Base-by-base conservation (phyloP, 192 early-diverging fungal species). In the Haplosporangium gracile region DNA sequence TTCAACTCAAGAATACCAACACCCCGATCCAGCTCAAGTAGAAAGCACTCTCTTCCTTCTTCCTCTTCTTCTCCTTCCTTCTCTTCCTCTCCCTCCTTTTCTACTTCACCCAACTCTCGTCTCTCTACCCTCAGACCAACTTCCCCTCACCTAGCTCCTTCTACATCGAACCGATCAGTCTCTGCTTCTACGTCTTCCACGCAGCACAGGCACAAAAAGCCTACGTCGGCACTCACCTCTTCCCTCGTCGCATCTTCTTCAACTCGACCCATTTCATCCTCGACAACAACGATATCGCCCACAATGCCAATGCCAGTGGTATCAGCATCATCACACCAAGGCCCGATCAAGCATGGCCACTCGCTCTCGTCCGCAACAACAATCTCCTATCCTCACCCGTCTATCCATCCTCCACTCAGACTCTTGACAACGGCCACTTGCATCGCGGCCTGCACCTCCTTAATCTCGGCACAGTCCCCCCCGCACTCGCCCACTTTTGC, bases 401-500 rank as follows among this genome's bases (percentile, higher is more conserved):
- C 82, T 0, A 75, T 72, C 60, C 83, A 85, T 49, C 83, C 78
- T 5, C 83, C 83, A 3, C 71, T 85, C 6, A 68, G 83, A 47
- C 75, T 85, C 32, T 69, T 85, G 78, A 80, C 83, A 36, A 73
- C 83, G 15, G 83, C 83, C 42, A 85, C 83, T 22, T 85, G 83
- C 60, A 60, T 79, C 22, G 83, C 80, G n/a, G 80, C 83, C 24
- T 42, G 45, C 15, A 85, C 83, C 5, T 77, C 74, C 49, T 49
- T 85, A 38, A 75, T 85, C 75, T 85, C 83, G 60, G 83, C 83
- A 18, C 78, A 77, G 70, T 85, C 83, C 16, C 83, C 83, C n/a
- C 83, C 83, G 26, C 83, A 85, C 39, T 85, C 83, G 26, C 83
- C 83, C 43, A 85, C 83, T n/a, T 80, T 80, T 49, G 49, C 83